A percentile compares a stretch with the other conserved stretches of the same genome.
Evolutionary conservation across 371 early-diverging fungal species (phyloP).

Genomic region (Phascolomyces articulosus): DNA sequence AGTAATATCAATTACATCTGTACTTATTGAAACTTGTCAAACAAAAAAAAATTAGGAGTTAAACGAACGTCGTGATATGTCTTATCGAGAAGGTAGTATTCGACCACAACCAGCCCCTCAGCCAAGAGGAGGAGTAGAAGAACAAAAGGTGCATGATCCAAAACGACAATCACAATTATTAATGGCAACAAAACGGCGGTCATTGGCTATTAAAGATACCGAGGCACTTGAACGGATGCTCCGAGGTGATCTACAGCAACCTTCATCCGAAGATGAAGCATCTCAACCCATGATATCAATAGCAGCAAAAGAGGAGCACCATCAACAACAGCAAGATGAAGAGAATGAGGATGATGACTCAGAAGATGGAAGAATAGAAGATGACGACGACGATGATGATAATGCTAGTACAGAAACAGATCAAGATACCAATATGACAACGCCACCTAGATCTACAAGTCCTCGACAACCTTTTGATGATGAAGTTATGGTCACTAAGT

Average conservation of each 20-base stretch:
- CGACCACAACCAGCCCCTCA: background rate
- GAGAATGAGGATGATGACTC: slow-evolving; percentile 6
- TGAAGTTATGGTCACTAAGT: background rate
- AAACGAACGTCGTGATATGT: slow-evolving; percentile 1
- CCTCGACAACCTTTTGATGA: slow-evolving; percentile 9
- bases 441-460: slow-evolving; percentile 17
- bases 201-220: slow-evolving; percentile 49
- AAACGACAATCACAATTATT: slow-evolving; percentile 52
- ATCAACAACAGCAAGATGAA: background rate
- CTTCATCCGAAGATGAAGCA: background rate
- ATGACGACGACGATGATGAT: slow-evolving; percentile 18
- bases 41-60: background rate
- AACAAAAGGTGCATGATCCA: slow-evolving; percentile 28
- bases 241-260: slow-evolving; percentile 36
- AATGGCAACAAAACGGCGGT: slow-evolving; percentile 53
- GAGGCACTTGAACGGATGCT: slow-evolving; percentile 48
- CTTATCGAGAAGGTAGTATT: background rate
- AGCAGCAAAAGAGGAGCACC: background rate
- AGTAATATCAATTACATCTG: no score
- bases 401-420: slow-evolving; percentile 14
- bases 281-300: no score
- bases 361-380: slow-evolving; percentile 13
- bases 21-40: no score
- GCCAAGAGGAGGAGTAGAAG: slow-evolving; percentile 4
- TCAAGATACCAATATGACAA: slow-evolving; percentile 23